Evolutionary conservation across 2,329 filamentous ascomycete genomes (phyloP).

Genomic region (Phialocephala subalpina): DNA sequence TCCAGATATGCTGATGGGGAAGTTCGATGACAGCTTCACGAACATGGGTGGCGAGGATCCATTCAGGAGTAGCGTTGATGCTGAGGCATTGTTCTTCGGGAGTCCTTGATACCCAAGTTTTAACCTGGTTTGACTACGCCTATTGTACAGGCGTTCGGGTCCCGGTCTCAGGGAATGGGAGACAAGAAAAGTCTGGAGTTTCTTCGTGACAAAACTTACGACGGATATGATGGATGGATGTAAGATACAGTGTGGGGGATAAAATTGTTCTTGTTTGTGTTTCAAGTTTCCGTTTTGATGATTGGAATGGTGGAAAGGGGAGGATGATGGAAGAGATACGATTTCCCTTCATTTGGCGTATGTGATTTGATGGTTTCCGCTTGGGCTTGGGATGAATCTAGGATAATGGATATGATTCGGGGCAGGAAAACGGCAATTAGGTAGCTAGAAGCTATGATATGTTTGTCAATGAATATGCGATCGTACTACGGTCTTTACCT

Average conservation of each 20-base stretch:
- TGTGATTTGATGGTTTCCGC: conserved; percentile 6
- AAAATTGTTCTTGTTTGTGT: conserved; percentile 12
- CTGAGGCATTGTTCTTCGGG: conserved; percentile 44
- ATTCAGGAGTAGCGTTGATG: conserved; percentile 36
- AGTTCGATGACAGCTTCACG: conserved; percentile 42
- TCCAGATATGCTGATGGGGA: conserved; percentile 41
- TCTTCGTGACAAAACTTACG: not conserved
- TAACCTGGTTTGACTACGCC: too few relatives aligned
- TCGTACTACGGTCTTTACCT: conserved; percentile 7
- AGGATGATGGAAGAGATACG: conserved; percentile 16
- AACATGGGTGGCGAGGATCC: conserved; percentile 32
- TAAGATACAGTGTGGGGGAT: conserved; percentile 16
- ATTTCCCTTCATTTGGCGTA: conserved; percentile 29
- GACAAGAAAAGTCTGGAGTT: not conserved
- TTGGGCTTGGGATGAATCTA: not conserved
- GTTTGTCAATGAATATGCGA: conserved; percentile 4
- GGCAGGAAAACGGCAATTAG: conserved; percentile 1
- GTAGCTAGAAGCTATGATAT: conserved; percentile 2
- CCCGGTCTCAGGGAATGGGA: not conserved
- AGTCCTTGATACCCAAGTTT: too few relatives aligned
- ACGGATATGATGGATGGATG: conserved; percentile 4
- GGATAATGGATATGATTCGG: not conserved
- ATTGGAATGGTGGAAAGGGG: conserved; percentile 3
- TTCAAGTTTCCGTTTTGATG: conserved; percentile 1
- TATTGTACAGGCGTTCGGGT: not conserved